Conservation (phyloP, 768 basidiomycete genomes). For the Serendipita vermifera region DNA sequence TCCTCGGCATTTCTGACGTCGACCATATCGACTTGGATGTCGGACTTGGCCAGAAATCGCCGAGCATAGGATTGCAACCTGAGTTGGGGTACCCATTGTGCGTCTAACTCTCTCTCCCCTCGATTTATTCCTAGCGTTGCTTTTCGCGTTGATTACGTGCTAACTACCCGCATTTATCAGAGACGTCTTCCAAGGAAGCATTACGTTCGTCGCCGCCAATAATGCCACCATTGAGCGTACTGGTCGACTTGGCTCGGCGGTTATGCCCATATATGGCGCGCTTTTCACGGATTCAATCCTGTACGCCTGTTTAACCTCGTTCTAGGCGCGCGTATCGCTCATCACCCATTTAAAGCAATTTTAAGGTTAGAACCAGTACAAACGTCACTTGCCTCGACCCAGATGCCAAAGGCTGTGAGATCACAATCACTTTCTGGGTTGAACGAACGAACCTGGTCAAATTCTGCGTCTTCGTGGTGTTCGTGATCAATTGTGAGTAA, state of each 20-base stretch:
- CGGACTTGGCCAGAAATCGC: not conserved
- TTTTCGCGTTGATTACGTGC: too few species aligned
- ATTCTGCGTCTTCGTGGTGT: constrained; percentile 4
- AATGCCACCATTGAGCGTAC: constrained; percentile 1
- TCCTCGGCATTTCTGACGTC: not conserved
- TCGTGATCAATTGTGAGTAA: not conserved
- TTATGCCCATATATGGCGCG: not conserved
- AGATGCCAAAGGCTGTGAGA: not conserved
- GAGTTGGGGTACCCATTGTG: constrained; percentile 7
- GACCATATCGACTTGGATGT: not conserved
- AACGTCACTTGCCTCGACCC: not conserved
- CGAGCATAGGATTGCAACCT: not conserved
- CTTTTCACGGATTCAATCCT: not conserved
- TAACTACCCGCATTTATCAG: too few species aligned
- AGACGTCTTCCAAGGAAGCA: constrained; percentile 3
- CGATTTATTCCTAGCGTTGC: too few species aligned
- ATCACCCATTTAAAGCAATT: not conserved
- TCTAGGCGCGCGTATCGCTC: not conserved
- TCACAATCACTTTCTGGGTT: not conserved
- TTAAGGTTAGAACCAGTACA: not conserved
- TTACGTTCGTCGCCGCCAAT: not conserved
- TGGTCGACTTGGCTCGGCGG: not conserved
- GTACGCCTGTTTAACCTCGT: not conserved
- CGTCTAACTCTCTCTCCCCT: too few species aligned
- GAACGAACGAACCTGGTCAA: not conserved